A percentile compares a stretch with the other conserved stretches of the same genome.
These are phyloP conservation scores for Yamadazyma epiphylla DNA, from an alignment of 1,139 yeast genomes.

Conservation along the genomic window DNA sequence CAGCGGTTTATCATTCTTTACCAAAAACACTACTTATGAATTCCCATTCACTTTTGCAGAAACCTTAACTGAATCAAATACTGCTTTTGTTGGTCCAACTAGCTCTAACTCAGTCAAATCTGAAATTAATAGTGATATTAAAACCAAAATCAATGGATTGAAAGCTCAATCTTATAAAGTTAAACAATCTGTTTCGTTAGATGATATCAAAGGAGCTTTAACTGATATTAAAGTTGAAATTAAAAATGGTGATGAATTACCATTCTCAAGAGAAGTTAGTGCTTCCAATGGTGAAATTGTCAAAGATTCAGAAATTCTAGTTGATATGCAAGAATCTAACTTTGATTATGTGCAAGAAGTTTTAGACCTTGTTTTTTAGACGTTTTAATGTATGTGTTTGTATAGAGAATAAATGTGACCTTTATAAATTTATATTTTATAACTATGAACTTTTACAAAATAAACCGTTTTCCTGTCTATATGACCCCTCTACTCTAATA, in stretches of 20 bases:
- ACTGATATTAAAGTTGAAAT: constrained; percentile 11
- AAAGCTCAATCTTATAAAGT: constrained; percentile 8
- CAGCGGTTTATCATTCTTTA: constrained; percentile 7
- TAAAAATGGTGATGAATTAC: constrained; percentile 5
- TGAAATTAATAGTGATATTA: constrained; percentile 8
- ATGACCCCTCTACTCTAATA: neutral
- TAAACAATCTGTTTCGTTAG: constrained; percentile 11
- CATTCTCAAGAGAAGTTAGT: constrained; percentile 45
- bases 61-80: constrained; percentile 7
- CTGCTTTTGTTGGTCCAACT: constrained; percentile 7
- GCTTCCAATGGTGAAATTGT: constrained; percentile 40
- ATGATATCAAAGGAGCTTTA: constrained; percentile 14
- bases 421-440: too few species aligned
- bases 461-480: neutral
- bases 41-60: constrained; percentile 14
- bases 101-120: constrained; percentile 6
- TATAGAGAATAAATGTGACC: neutral
- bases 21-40: constrained; percentile 7
- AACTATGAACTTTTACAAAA: too few species aligned
- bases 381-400: neutral
- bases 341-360: constrained; percentile 1
- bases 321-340: constrained; percentile 1
- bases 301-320: constrained; percentile 7
- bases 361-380: neutral
- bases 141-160: constrained; percentile 10